A percentile compares a stretch with the other conserved stretches of the same genome.
Evolutionary conservation across 2,329 filamentous ascomycete species (phyloP).

Genomic region (Elsinoe batatas): DNA sequence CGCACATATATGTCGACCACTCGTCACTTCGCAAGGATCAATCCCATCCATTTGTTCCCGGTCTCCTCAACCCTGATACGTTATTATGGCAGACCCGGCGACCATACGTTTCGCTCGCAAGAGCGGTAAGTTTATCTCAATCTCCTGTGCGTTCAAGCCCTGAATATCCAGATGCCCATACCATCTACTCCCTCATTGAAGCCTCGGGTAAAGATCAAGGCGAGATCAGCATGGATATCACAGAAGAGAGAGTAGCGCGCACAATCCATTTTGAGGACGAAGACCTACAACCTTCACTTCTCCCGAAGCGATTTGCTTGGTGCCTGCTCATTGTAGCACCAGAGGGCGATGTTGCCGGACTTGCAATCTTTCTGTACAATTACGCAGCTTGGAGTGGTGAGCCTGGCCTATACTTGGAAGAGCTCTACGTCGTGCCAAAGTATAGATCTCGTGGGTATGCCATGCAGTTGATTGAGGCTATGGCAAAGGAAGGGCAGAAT

Average conservation of each 20-base stretch:
- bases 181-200: neutral
- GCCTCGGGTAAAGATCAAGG: neutral
- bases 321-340: neutral
- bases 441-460: neutral
- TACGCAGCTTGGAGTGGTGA: neutral
- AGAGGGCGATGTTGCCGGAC: neutral
- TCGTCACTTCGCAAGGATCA: no score
- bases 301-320: neutral
- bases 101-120: neutral
- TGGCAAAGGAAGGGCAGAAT: neutral
- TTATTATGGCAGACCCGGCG: neutral
- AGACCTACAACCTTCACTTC: neutral
- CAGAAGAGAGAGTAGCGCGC: neutral
- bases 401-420: neutral
- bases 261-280: constrained; percentile 1
- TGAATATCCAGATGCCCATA: neutral
- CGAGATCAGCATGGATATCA: neutral
- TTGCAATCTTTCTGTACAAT: neutral
- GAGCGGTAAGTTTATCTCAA: neutral
- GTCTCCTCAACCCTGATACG: no score
- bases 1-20: no score
- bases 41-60: no score
- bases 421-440: neutral
- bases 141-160: neutral
- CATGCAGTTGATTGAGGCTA: neutral